Conservation (phyloP, 2,329 filamentous ascomycete species). For the Endothia cerciana region DNA sequence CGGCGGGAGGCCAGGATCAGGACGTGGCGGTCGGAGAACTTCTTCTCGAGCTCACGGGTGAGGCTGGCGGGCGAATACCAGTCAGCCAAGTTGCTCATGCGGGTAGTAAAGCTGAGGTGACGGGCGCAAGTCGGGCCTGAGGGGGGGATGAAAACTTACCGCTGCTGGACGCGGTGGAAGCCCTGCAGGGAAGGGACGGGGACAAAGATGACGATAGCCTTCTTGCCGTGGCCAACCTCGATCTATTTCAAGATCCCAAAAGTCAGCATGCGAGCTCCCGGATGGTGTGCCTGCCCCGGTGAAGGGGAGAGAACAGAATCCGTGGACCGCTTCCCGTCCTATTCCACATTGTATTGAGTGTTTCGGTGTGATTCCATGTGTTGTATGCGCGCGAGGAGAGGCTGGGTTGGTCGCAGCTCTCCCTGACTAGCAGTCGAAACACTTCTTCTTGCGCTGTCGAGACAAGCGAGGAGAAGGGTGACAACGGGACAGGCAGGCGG, state of each 20-base stretch:
- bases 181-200: conserved; percentile 96
- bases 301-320: conserved; percentile 44
- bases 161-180: conserved; percentile 99
- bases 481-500: conserved; percentile 16
- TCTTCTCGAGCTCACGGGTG: conserved; percentile 99
- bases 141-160: conserved; percentile 64
- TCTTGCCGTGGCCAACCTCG: conserved; percentile 99
- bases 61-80: conserved; percentile 60
- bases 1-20: conserved; percentile 98
- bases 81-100: background rate
- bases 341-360: conserved; percentile 51
- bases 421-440: background rate
- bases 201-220: conserved; percentile 99
- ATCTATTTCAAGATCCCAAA: conserved; percentile 73
- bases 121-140: background rate
- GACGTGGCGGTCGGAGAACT: conserved; percentile 99
- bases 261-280: conserved; percentile 80
- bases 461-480: background rate
- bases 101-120: background rate
- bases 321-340: conserved; percentile 78
- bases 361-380: conserved; percentile 16
- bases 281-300: conserved; percentile 43
- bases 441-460: background rate
- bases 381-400: conserved; percentile 3
- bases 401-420: background rate